Conservation (phyloP, 768 basidiomycete genomes). For the Psilocybe azurescens region DNA sequence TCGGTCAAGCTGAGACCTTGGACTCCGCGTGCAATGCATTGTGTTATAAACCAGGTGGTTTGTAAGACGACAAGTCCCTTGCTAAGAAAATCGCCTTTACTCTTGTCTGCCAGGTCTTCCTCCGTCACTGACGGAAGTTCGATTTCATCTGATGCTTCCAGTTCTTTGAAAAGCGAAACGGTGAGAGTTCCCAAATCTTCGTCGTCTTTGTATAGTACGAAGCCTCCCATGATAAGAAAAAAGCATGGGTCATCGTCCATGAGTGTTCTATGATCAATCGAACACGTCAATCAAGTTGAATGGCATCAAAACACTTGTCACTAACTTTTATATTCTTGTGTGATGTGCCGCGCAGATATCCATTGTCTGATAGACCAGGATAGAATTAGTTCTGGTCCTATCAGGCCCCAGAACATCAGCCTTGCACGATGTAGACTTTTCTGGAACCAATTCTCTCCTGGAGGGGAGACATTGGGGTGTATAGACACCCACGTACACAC, state of each 20-base stretch:
- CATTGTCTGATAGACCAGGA: constrained; percentile 26
- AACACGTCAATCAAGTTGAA: background rate
- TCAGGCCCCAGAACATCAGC: constrained; percentile 10
- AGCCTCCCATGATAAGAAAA: constrained; percentile 15
- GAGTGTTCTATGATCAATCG: background rate
- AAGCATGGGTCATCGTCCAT: constrained; percentile 19
- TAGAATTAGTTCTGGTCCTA: constrained; percentile 25
- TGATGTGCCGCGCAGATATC: constrained; percentile 14
- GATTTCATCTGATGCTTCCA: constrained; percentile 10
- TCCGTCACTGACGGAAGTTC: constrained; percentile 15
- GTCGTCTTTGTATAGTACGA: background rate
- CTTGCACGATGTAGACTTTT: background rate
- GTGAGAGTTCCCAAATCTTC: constrained; percentile 3
- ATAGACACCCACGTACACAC: constrained; percentile 14
- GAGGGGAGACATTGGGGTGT: constrained; percentile 18
- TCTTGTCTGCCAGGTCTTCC: constrained; percentile 23
- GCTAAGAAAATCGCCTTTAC: constrained; percentile 35
- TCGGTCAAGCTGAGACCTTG: constrained; percentile 33
- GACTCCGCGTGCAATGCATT: constrained; percentile 28
- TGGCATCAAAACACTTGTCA: background rate
- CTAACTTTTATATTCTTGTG: constrained; percentile 10
- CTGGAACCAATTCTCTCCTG: background rate
- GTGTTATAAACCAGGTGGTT: constrained; percentile 36
- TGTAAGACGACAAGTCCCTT: constrained; percentile 37
- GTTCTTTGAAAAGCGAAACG: constrained; percentile 9